phyloP scores from a whole-genome alignment of 78 protist species.

The Acrasis kona region DNA sequence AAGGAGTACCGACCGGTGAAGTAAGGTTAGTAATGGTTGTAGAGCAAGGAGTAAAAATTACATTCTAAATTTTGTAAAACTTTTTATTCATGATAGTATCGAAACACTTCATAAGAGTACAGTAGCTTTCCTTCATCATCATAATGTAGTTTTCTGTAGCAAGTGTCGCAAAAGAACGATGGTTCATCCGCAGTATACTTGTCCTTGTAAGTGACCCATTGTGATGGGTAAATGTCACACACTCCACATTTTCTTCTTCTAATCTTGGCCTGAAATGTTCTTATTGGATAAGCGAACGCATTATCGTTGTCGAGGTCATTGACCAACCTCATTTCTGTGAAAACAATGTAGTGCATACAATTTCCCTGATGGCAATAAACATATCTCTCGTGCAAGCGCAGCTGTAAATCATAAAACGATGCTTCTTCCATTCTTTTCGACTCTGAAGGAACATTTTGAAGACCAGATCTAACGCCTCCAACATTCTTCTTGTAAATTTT shows the following conservation, averaged over 20 bases:
- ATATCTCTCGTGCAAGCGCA: neutral
- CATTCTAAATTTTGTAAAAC: no score
- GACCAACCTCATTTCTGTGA: neutral
- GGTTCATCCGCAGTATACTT: neutral
- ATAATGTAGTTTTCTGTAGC: neutral
- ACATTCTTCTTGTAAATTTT: no score
- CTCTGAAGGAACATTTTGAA: neutral
- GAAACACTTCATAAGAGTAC: neutral
- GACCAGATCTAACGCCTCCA: no score
- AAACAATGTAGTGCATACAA: neutral
- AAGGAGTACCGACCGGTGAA: no score
- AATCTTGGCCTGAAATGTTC: neutral
- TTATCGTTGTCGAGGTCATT: neutral
- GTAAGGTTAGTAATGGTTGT: no score
- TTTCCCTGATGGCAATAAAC: neutral
- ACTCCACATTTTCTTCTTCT: neutral
- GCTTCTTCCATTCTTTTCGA: neutral
- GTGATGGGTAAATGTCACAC: neutral
- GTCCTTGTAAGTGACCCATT: neutral
- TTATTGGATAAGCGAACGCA: neutral
- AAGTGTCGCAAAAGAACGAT: neutral
- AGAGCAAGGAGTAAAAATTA: no score
- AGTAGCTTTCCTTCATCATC: neutral
- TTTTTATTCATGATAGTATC: neutral
- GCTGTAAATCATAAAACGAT: neutral